Evolutionary conservation across 148 eudicot genomes (phyloP).

Genomic region (Chenopodium formosanum): DNA sequence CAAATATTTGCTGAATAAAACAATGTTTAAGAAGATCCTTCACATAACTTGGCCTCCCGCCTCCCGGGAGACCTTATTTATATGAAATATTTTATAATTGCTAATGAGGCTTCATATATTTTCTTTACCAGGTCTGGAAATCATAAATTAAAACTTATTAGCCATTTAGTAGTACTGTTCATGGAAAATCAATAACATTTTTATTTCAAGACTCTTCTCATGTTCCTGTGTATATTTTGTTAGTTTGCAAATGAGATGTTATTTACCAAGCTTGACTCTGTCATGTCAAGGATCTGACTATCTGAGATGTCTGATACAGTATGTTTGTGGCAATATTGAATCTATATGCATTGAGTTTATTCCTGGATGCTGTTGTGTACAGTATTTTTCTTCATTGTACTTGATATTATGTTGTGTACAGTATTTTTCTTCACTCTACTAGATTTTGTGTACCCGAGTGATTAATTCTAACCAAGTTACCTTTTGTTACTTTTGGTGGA

Average conservation of each 20-base stretch:
- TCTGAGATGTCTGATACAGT: not conserved
- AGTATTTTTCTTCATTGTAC: not conserved
- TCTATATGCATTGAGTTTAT: not conserved
- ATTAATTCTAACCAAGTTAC: not conserved
- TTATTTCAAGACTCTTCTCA: not conserved
- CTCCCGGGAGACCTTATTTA: not conserved
- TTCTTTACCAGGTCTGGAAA: not conserved
- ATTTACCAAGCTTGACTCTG: not conserved
- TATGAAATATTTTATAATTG: not conserved
- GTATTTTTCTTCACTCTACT: not conserved
- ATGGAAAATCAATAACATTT: not conserved
- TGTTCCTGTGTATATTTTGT: not conserved
- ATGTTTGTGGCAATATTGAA: not conserved
- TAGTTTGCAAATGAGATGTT: not conserved
- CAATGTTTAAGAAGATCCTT: not conserved
- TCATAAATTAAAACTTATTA: not conserved
- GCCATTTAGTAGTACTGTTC: no score
- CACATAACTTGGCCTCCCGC: not conserved
- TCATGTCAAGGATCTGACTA: not conserved
- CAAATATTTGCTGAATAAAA: not conserved
- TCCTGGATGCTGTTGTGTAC: not conserved
- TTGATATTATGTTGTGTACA: not conserved
- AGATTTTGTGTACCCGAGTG: not conserved
- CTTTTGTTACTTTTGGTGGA: not conserved
- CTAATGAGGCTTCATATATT: not conserved